Evolutionary conservation across 192 early-diverging fungal species (phyloP).

Genomic region (Spizellomyces punctatus): DNA sequence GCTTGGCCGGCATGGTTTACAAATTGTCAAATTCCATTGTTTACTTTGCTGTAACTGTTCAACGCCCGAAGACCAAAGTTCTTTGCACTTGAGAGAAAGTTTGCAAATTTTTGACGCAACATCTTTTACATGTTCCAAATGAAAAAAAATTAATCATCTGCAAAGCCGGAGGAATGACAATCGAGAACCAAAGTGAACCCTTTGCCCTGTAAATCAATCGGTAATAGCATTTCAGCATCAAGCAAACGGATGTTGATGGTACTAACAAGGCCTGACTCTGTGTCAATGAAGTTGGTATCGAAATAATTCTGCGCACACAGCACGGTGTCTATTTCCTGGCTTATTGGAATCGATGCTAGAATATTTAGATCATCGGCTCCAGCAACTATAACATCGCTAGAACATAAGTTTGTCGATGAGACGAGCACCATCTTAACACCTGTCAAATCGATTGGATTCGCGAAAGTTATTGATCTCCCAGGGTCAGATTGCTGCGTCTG

Average conservation of each 20-base stretch:
- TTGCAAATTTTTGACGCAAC: too few relatives aligned
- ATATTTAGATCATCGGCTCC: conserved; percentile 9
- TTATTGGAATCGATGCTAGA: conserved; percentile 8
- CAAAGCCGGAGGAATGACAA: conserved; percentile 5
- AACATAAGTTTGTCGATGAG: background rate
- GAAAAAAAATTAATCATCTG: conserved; percentile 1
- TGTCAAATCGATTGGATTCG: too few relatives aligned
- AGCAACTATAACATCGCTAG: conserved; percentile 6
- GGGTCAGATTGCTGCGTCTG: too few relatives aligned
- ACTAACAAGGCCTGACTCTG: conserved; percentile 6
- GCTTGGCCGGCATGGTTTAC: background rate
- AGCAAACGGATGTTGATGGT: conserved; percentile 15
- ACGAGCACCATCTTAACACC: too few relatives aligned
- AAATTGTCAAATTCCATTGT: background rate
- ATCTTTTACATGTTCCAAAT: too few relatives aligned
- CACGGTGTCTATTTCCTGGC: conserved; percentile 5
- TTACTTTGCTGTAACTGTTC: background rate
- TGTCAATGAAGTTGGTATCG: too few relatives aligned
- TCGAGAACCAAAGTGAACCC: conserved; percentile 9
- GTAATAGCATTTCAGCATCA: conserved; percentile 5
- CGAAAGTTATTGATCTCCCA: too few relatives aligned
- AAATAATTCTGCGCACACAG: conserved; percentile 15
- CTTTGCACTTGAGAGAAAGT: too few relatives aligned
- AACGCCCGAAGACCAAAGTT: background rate
- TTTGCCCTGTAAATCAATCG: conserved; percentile 8